Percentiles rank a stretch among this genome's conserved stretches.
phyloP scores from a whole-genome alignment of 2,329 filamentous ascomycete genomes.

The Calonectria multiphialidica region DNA sequence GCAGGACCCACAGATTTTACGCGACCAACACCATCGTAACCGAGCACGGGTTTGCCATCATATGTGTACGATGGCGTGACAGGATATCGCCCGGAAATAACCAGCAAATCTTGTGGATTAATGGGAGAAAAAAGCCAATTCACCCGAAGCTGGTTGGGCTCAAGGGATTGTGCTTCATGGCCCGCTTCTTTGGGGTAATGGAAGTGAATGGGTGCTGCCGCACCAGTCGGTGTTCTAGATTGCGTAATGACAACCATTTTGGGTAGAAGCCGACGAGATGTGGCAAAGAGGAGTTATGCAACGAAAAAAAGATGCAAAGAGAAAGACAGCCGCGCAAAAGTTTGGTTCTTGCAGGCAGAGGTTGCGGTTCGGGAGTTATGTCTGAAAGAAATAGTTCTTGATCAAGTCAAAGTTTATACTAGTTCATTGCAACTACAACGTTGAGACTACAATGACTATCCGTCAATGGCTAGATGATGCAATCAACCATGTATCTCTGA shows the following conservation, averaged over 20 bases:
- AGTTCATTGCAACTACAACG: background rate
- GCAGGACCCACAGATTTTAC: conserved; percentile 14
- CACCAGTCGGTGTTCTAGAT: background rate
- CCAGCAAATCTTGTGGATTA: conserved; percentile 28
- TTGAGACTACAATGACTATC: background rate
- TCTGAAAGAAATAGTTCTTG: background rate
- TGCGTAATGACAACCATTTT: background rate
- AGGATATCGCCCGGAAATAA: conserved; percentile 27
- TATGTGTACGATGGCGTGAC: conserved; percentile 22
- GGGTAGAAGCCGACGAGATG: background rate
- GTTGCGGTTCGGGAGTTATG: background rate
- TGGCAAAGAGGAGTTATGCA: too few relatives aligned
- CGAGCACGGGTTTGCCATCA: conserved; percentile 11
- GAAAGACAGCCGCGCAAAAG: too few relatives aligned
- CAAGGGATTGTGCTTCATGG: background rate
- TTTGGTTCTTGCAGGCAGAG: too few relatives aligned
- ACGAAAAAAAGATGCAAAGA: too few relatives aligned
- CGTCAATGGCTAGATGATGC: background rate
- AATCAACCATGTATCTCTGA: background rate
- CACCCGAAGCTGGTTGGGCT: background rate
- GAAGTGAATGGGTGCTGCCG: background rate
- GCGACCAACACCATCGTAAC: conserved; percentile 26
- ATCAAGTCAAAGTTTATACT: background rate
- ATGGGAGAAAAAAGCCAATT: conserved; percentile 19
- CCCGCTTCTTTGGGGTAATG: background rate